Conservation (phyloP, 306 rosid species). For the Pterocarpus macrocarpus region DNA sequence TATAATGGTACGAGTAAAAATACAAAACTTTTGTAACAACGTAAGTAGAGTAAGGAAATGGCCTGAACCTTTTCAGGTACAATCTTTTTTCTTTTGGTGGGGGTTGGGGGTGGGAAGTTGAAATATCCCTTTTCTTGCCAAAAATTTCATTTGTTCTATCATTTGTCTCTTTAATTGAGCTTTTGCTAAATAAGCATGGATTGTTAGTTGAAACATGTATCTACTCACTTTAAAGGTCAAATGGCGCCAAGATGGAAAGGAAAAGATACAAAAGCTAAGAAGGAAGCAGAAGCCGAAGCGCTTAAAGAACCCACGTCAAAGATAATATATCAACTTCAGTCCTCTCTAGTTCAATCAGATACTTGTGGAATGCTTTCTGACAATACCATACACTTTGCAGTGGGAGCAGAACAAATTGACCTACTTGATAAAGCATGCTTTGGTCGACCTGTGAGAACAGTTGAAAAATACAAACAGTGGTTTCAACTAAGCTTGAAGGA, state of each 20-base stretch:
- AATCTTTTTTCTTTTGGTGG: not conserved
- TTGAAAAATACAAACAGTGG: constrained; percentile 66
- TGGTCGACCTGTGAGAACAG: constrained; percentile 60
- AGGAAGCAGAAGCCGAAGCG: constrained; percentile 74
- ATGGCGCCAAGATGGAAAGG: constrained; percentile 93
- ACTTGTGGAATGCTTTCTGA: constrained; percentile 62
- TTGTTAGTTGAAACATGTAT: constrained; percentile 1
- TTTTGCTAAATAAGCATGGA: not conserved
- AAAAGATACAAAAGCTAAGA: constrained; percentile 70
- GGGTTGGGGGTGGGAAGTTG: not conserved
- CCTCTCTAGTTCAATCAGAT: constrained; percentile 61
- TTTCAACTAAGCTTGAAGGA: constrained; percentile 74
- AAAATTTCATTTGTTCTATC: not conserved
- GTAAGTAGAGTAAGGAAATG: not conserved
- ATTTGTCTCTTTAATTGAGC: constrained; percentile 12
- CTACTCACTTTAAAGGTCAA: constrained; percentile 24
- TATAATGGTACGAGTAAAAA: not conserved
- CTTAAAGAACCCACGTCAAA: constrained; percentile 76
- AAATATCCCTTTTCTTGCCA: not conserved
- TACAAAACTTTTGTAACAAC: not conserved
- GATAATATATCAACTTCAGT: constrained; percentile 63
- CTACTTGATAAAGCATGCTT: constrained; percentile 70
- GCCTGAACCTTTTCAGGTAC: not conserved
- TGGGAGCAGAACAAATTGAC: constrained; percentile 62
- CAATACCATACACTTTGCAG: constrained; percentile 55